A percentile compares a stretch with the other conserved stretches of the same genome.
Evolutionary conservation across 352 stramenopile genomes (phyloP).

Genomic region (Phytopythium delawarense): DNA sequence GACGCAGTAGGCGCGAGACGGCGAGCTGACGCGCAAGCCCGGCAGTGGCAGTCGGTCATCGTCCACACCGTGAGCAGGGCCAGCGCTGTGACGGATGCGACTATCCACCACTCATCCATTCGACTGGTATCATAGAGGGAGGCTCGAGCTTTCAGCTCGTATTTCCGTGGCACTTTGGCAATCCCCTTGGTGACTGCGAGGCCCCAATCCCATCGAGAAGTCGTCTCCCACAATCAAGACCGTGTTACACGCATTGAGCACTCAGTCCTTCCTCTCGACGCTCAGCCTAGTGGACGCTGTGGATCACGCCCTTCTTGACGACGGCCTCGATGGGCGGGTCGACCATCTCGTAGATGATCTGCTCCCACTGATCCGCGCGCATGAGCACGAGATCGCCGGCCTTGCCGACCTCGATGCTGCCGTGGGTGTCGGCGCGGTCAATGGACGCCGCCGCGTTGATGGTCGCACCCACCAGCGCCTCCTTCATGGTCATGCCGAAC

Average conservation of each 20-base stretch:
- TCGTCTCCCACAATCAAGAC: background rate
- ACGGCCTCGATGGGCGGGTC: slow-evolving; percentile 76
- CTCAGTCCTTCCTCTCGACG: background rate
- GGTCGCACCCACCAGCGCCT: slow-evolving; percentile 74
- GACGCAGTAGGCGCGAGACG: slow-evolving; percentile 19
- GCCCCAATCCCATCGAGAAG: background rate
- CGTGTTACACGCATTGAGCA: background rate
- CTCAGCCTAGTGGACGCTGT: slow-evolving; percentile 12
- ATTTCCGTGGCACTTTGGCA: background rate
- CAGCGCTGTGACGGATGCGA: background rate
- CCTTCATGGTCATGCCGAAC: slow-evolving; percentile 84
- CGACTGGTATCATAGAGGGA: background rate
- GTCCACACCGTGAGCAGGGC: background rate
- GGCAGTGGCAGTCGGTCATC: background rate
- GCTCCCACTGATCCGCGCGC: slow-evolving; percentile 71
- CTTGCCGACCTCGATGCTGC: slow-evolving; percentile 78
- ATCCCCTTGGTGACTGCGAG: background rate
- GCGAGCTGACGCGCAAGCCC: background rate
- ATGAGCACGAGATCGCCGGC: slow-evolving; percentile 65
- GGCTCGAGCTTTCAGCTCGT: background rate
- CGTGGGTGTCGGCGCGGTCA: slow-evolving; percentile 62
- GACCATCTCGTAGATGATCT: slow-evolving; percentile 84
- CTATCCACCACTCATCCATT: background rate
- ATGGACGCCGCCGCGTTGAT: slow-evolving; percentile 85
- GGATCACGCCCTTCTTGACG: slow-evolving; percentile 61